Evolutionary conservation across 2,329 filamentous ascomycete genomes (phyloP), one percentile per base, ranked within the genome.

Genomic region (Chaetomiaceae sp.): DNA sequence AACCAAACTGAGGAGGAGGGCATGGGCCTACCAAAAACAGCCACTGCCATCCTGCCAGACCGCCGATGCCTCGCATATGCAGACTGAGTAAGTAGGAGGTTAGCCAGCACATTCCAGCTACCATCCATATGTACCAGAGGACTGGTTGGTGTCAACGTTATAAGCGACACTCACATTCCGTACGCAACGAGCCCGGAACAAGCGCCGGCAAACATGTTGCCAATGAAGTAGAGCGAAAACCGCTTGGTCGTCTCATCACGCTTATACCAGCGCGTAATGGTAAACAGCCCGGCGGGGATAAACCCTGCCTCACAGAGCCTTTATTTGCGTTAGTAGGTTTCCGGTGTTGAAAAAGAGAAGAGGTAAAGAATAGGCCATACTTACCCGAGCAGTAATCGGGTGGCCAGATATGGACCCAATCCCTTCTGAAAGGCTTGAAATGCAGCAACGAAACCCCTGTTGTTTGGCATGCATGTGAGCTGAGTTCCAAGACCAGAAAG

Each of bases 261-360:
- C 25, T 73, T 77, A 52, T 77, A 77, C 73, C 73, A 77, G 2
- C 69, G 66, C 0, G 73, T 75, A 1, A 77, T 69, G 0, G 75
- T 76, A 62, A 71, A 77, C 2, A 77, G 63, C 6, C 72, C 72
- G 1, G 72, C 75, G 2, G 74, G 74, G 41, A 75, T 76, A 53
- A 75, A 74, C 2, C 73, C 73, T 1, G 71, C 69, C 51, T 75
- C 74, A 32, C 62, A 63, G 1, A 66, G 45, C 16, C 61, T 63
- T 37, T 7, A 16, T 11, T 2, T 40, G 4, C 1, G 49, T 53
- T 20, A 53, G 48, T 33, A 34, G 10, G 14, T n/a, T 3, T 25
- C 18, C 14, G 13, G 13, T 36, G 14, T n/a, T 16, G 25, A 27
- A 27, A 9, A 27, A 5, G 25, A 27, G 5, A 5, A 27, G 25